Percentiles rank a stretch among this genome's conserved stretches.
phyloP scores from a whole-genome alignment of 352 stramenopile genomes.

The Pythium periplocum region DNA sequence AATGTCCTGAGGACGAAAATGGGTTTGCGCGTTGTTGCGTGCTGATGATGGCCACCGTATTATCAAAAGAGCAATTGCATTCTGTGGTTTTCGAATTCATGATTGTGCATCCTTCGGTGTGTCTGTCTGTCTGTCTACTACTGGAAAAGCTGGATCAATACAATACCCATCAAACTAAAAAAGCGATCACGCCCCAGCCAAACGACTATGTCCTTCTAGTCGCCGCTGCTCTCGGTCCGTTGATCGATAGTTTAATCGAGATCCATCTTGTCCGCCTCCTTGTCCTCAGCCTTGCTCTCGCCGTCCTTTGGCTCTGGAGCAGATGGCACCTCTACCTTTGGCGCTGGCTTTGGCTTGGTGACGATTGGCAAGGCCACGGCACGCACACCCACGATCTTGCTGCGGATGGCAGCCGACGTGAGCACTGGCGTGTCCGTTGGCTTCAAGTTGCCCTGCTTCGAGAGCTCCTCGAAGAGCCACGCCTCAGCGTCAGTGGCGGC shows the following conservation, averaged over 20 bases:
- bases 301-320: constrained; percentile 23
- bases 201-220: no score
- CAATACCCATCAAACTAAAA: no score
- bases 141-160: no score
- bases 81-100: no score
- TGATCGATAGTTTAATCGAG: constrained; percentile 50
- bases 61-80: no score
- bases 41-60: no score
- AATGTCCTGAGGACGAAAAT: no score
- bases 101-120: no score
- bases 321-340: constrained; percentile 67
- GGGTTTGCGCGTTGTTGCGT: no score
- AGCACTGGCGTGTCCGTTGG: constrained; percentile 89
- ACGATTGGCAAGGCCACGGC: constrained; percentile 91
- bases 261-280: constrained; percentile 81
- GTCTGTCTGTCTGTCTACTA: no score
- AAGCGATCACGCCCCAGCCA: no score
- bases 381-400: constrained; percentile 89
- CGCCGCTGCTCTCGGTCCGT: no score
- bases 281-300: constrained; percentile 41
- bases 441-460: constrained; percentile 90
- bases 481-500: constrained; percentile 83
- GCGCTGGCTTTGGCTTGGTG: constrained; percentile 94
- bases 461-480: constrained; percentile 96
- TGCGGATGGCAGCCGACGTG: constrained; percentile 85